A percentile compares a stretch with the other conserved stretches of the same genome.
Evolutionary conservation across 169 alveolate species (phyloP).

Genomic region (Plasmodium ovale): DNA sequence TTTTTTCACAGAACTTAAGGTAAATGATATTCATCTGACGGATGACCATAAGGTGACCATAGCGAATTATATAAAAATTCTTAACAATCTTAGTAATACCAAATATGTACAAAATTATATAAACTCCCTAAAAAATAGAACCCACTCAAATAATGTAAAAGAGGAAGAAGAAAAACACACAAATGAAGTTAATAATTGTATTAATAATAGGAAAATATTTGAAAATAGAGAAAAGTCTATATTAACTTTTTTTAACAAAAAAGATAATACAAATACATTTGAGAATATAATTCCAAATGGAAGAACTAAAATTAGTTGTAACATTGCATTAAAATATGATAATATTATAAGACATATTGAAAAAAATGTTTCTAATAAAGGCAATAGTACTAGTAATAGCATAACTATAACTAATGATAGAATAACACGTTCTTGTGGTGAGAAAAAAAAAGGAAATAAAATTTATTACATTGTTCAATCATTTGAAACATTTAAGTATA

Average conservation of each 20-base stretch:
- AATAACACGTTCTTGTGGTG: slow-evolving; percentile 12
- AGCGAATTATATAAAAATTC: slow-evolving; percentile 22
- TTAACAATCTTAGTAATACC: slow-evolving; percentile 36
- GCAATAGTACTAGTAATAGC: not conserved
- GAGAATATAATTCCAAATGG: not conserved
- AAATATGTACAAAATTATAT: slow-evolving; percentile 44
- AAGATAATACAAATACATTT: not conserved
- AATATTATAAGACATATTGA: not conserved
- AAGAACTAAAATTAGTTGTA: not conserved
- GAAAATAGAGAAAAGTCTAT: slow-evolving; percentile 12
- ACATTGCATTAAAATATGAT: not conserved
- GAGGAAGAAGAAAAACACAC: not conserved
- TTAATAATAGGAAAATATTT: not conserved
- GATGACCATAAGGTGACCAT: not conserved
- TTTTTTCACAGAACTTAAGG: slow-evolving; percentile 35
- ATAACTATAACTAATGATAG: slow-evolving; percentile 13
- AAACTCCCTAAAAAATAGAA: not conserved
- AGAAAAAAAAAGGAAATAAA: slow-evolving; percentile 23
- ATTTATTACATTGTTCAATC: slow-evolving; percentile 45
- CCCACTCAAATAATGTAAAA: not conserved
- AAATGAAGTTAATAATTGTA: not conserved
- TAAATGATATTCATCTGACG: slow-evolving; percentile 10
- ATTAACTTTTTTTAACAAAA: not conserved
- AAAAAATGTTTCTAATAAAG: not conserved
- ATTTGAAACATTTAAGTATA: slow-evolving; percentile 44